Base-by-base conservation (phyloP, 1,284 basidiomycete genomes). In the Fomitopsis pinicola region DNA sequence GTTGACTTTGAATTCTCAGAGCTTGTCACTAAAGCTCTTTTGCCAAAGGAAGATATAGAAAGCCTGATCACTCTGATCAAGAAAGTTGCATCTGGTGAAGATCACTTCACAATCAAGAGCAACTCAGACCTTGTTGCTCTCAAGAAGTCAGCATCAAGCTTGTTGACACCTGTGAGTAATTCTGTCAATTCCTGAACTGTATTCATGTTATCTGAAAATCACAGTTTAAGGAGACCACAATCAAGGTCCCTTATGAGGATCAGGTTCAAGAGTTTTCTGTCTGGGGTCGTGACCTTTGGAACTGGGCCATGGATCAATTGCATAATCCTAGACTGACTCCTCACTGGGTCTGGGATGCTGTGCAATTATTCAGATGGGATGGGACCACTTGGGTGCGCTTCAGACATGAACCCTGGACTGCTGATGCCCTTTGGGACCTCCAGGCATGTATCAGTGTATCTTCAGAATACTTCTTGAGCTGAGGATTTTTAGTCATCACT, bases 321-420 rank as follows among this genome's bases (percentile, higher is more conserved):
- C 42, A 59, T 2, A 67, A 75, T 42, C 66, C 70, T 0, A 5
- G 48, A 3, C 50, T 74, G 1, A 61, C 65, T 0, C 69, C 66
- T 0, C 62, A 72, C 26, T 69, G 74, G 22, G 57, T 57, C 2
- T 75, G 72, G 70, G 71, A 74, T 66, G 69, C 72, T 0, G 58
- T 66, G 14, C 52, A 46, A 17, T 36, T 70, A 2, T 72, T 58
- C 58, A 72, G 70, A 42, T 67, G 54, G 17, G 63, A 73, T 52
- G 65, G 68, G 0, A 8, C 2, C 1, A 3, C 36, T n/a, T 76
- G 68, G 59, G 61, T 68, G n/a, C 45, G 63, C 0, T 71, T 72
- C 35, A 55, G 68, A 22, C 57, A 73, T 55, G 70, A 76, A 40
- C 75, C 70, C 1, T 72, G 72, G 66, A 75, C 69, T 1, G 73